phyloP scores from a whole-genome alignment of 2,329 filamentous ascomycete genomes.

The Fusarium coffeatum region DNA sequence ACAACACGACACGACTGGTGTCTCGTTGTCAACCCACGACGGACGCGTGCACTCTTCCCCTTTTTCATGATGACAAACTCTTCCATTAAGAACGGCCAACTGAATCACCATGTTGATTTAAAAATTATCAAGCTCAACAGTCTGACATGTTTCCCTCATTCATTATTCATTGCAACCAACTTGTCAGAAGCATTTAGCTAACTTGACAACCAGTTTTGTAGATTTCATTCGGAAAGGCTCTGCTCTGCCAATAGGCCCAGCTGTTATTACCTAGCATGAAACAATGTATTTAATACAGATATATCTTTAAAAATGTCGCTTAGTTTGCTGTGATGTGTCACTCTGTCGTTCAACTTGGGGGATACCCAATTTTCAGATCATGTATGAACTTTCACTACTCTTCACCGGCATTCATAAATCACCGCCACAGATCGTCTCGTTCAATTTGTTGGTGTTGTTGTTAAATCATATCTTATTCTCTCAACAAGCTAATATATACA shows the following conservation, averaged over 20 bases:
- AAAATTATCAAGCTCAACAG: slow-evolving; percentile 73
- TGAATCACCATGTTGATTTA: slow-evolving; percentile 69
- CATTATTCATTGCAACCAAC: not conserved
- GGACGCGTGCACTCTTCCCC: slow-evolving; percentile 7
- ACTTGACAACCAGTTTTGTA: slow-evolving; percentile 38
- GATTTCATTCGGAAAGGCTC: not conserved
- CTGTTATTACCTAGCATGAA: not conserved
- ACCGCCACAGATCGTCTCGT: not conserved
- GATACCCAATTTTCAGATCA: not conserved
- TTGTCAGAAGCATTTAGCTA: slow-evolving; percentile 37
- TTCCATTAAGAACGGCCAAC: slow-evolving; percentile 75
- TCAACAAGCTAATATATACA: slow-evolving; percentile 23
- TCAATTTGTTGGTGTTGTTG: not conserved
- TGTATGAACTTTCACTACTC: not conserved
- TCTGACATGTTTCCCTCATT: slow-evolving; percentile 58
- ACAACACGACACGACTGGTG: slow-evolving; percentile 23
- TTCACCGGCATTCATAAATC: not conserved
- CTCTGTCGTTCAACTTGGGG: not conserved
- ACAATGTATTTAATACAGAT: not conserved
- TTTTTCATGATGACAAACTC: slow-evolving; percentile 64
- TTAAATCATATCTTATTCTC: slow-evolving; percentile 15
- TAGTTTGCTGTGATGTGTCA: not conserved
- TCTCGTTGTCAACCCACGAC: slow-evolving; percentile 24
- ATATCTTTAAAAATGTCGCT: not conserved
- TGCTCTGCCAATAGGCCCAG: not conserved